These are phyloP conservation scores for Coemansia sp. DNA, from an alignment of 192 early-diverging fungal species.

Conservation along the genomic window DNA sequence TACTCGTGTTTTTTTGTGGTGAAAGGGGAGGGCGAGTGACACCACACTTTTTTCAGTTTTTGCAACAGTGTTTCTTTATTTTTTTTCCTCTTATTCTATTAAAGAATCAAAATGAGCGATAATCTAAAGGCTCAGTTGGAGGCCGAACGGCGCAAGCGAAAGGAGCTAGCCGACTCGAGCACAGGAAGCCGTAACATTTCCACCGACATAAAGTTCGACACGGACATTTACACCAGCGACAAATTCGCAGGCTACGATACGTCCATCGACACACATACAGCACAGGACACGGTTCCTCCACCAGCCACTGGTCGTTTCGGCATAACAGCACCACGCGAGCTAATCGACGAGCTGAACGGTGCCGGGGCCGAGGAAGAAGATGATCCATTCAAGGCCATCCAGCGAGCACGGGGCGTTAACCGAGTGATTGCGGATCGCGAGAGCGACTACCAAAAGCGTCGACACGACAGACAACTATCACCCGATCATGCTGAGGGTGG, in stretches of 20 bases:
- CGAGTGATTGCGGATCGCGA: constrained; percentile 82
- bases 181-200: background rate
- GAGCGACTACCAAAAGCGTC: constrained; percentile 83
- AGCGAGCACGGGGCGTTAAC: constrained; percentile 36
- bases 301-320: constrained; percentile 35
- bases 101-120: constrained; percentile 14
- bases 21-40: background rate
- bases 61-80: background rate
- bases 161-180: constrained; percentile 16
- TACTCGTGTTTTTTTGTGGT: background rate
- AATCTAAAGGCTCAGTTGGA: constrained; percentile 45
- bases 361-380: constrained; percentile 56
- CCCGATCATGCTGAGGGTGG: constrained; percentile 69
- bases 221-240: constrained; percentile 69
- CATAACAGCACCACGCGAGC: constrained; percentile 82
- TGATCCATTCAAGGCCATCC: constrained; percentile 68
- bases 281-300: background rate
- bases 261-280: constrained; percentile 41
- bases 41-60: background rate
- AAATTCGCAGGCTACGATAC: constrained; percentile 74
- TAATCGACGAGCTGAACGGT: constrained; percentile 67
- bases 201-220: constrained; percentile 62
- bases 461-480: constrained; percentile 78
- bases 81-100: background rate
- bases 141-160: constrained; percentile 38